Conservation (phyloP, 306 rosid species). For the Glycyrrhiza uralensis region DNA sequence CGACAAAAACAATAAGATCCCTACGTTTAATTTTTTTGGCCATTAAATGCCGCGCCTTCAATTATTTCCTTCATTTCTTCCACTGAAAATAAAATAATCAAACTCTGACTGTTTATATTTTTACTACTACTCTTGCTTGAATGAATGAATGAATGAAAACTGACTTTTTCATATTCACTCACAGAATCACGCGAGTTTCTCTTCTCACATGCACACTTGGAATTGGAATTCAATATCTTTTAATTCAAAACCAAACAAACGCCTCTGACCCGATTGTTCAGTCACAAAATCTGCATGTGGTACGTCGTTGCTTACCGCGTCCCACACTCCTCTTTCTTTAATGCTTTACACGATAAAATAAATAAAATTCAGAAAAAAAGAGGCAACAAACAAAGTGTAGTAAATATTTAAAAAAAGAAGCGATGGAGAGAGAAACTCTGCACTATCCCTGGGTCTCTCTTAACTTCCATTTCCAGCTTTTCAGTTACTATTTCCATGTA, state of each 20-base stretch:
- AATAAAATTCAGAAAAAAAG: neutral
- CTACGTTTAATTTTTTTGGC: neutral
- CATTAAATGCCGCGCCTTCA: slow-evolving; percentile 9
- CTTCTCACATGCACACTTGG: neutral
- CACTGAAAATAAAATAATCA: slow-evolving; percentile 3
- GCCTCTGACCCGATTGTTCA: slow-evolving; percentile 61
- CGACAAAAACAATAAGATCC: neutral
- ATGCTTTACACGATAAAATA: neutral
- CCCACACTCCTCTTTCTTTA: slow-evolving; percentile 33
- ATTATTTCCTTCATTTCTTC: neutral
- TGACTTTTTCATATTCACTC: slow-evolving; percentile 27
- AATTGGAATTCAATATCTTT: slow-evolving; percentile 30
- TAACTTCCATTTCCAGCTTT: slow-evolving; percentile 20
- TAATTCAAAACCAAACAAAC: slow-evolving; percentile 34
- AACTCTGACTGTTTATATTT: neutral
- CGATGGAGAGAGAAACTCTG: neutral
- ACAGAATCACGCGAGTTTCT: slow-evolving; percentile 16
- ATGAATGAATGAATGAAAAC: slow-evolving; percentile 11
- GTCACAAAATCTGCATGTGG: slow-evolving; percentile 79
- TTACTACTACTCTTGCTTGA: neutral
- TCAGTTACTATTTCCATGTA: slow-evolving; percentile 31
- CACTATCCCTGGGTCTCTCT: slow-evolving; percentile 24
- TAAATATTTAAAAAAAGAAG: too few relatives aligned
- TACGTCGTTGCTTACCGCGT: slow-evolving; percentile 51
- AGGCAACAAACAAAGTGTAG: slow-evolving; percentile 3